These are phyloP conservation scores for Rhodomyrtus psidioides DNA, from an alignment of 441 rosid species.

Conservation along the genomic window DNA sequence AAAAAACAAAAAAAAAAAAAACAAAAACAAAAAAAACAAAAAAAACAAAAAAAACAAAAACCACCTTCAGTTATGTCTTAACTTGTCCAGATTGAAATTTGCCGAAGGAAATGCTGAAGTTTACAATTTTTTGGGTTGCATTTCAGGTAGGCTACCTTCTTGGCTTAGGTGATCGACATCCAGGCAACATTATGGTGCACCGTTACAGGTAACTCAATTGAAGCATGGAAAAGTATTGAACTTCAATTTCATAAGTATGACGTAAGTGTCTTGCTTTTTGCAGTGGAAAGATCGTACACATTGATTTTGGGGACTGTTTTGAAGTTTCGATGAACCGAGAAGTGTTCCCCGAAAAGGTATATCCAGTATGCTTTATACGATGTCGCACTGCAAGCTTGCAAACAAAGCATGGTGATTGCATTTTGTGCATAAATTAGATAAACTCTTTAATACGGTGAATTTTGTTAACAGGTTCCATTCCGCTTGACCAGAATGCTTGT, in stretches of 20 bases:
- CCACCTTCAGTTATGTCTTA: neutral
- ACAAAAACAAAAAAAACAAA: too few relatives aligned
- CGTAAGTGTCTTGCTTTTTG: conserved; percentile 6
- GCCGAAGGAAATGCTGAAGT: neutral
- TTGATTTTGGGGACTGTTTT: conserved; percentile 99
- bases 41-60: too few relatives aligned
- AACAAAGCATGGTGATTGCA: neutral
- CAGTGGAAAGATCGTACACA: conserved; percentile 98
- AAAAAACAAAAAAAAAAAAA: too few relatives aligned
- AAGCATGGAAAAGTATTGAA: neutral
- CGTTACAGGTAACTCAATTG: conserved; percentile 58
- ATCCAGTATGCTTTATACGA: neutral
- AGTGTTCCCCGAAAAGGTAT: conserved; percentile 96
- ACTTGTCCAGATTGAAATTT: neutral
- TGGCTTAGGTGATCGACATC: conserved; percentile 99
- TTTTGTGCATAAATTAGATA: neutral
- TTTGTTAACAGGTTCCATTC: conserved; percentile 70
- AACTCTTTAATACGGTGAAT: neutral
- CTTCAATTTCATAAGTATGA: neutral
- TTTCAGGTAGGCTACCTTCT: conserved; percentile 97
- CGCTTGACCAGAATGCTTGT: conserved; percentile 99
- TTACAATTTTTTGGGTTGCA: neutral
- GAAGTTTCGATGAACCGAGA: conserved; percentile 99
- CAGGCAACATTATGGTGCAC: conserved; percentile 95
- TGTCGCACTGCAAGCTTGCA: neutral